Evolutionary conservation across 805 yeast genomes (phyloP).

Genomic region (Yarrowia alimentaria): DNA sequence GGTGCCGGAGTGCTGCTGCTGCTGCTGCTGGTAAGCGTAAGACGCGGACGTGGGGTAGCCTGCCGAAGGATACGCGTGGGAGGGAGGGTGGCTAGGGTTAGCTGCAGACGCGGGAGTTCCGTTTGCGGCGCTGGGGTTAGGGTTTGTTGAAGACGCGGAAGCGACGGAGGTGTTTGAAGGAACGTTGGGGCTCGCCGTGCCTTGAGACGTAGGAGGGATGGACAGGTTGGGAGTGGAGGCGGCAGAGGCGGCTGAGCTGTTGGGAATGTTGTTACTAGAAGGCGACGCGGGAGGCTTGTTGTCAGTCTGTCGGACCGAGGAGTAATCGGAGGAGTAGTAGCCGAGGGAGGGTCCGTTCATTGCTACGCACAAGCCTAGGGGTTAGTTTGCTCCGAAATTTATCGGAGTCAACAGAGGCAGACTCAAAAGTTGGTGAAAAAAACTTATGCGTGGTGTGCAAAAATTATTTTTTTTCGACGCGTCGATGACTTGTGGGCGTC

Average conservation of each 20-base stretch:
- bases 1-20: neutral
- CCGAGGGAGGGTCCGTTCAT: slow-evolving; percentile 22
- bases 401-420: too few relatives aligned
- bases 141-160: slow-evolving; percentile 1
- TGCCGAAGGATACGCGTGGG: too few relatives aligned
- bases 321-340: slow-evolving; percentile 21
- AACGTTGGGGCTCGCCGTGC: too few relatives aligned
- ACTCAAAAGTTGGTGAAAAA: too few relatives aligned
- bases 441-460: neutral
- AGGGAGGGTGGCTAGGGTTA: slow-evolving; percentile 16
- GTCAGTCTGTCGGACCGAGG: slow-evolving; percentile 11
- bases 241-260: neutral
- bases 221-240: neutral
- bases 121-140: slow-evolving; percentile 21
- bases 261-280: neutral
- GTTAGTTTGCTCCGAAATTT: slow-evolving; percentile 16
- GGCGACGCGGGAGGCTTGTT: neutral
- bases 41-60: slow-evolving; percentile 27
- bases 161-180: neutral
- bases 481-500: neutral
- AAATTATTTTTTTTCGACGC: slow-evolving; percentile 2
- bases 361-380: slow-evolving; percentile 5
- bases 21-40: slow-evolving; percentile 10
- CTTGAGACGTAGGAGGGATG: too few relatives aligned
- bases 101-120: slow-evolving; percentile 7